Conservation (phyloP, 2,329 filamentous ascomycete species). For the Ampelomyces quisqualis region DNA sequence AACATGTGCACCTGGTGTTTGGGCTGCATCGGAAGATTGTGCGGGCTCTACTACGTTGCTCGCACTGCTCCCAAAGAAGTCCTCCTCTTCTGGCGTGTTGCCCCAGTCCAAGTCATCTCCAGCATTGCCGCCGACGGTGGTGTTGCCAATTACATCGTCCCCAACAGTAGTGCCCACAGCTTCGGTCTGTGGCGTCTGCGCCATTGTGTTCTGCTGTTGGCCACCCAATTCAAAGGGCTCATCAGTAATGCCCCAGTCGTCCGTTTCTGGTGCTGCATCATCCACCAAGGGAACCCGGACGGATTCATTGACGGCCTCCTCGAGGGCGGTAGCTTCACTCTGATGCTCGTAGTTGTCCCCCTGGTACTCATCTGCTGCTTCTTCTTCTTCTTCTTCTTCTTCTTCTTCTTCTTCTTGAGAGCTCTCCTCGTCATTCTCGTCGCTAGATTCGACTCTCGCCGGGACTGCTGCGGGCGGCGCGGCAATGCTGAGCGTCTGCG, state of each 20-base stretch:
- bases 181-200: slow-evolving; percentile 27
- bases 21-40: slow-evolving; percentile 11
- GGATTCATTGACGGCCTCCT: slow-evolving; percentile 50
- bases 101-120: slow-evolving; percentile 41
- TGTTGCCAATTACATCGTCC: slow-evolving; percentile 34
- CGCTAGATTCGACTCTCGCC: slow-evolving; percentile 14
- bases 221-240: slow-evolving; percentile 37
- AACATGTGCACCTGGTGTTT: slow-evolving; percentile 24
- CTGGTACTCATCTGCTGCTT: slow-evolving; percentile 17
- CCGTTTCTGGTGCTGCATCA: slow-evolving; percentile 38
- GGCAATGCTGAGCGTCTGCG: slow-evolving; percentile 22
- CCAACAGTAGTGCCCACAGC: slow-evolving; percentile 36
- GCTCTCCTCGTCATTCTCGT: slow-evolving; percentile 11
- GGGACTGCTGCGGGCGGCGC: slow-evolving; percentile 10
- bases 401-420: slow-evolving; percentile 15
- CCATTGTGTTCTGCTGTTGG: slow-evolving; percentile 24
- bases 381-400: slow-evolving; percentile 23
- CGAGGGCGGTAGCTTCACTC: slow-evolving; percentile 48
- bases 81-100: slow-evolving; percentile 35
- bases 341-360: slow-evolving; percentile 51
- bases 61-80: slow-evolving; percentile 27
- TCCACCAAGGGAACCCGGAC: slow-evolving; percentile 45
- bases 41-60: slow-evolving; percentile 19
- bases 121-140: slow-evolving; percentile 31
- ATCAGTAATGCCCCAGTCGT: slow-evolving; percentile 36